phyloP scores from a whole-genome alignment of 805 yeast genomes.

The Isabelozyma gotoi region DNA sequence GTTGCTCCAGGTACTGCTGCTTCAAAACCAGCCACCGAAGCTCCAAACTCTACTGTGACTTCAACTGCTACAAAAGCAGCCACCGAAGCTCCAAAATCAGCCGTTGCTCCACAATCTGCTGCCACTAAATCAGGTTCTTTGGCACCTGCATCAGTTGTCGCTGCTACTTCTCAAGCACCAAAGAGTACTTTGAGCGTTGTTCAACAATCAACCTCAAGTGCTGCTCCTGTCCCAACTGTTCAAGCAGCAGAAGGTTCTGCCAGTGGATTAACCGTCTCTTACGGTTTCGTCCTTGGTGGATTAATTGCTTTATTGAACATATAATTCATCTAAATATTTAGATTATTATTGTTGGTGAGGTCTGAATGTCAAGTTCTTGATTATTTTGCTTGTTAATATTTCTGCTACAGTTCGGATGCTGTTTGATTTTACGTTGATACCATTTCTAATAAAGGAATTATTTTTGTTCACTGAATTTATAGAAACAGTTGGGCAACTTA shows the following conservation, averaged over 20 bases:
- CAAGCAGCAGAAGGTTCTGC: constrained; percentile 3
- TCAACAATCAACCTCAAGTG: background rate
- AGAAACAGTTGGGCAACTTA: too few relatives aligned
- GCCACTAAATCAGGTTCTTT: background rate
- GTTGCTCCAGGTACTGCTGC: constrained; percentile 6
- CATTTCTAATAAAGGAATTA: too few relatives aligned
- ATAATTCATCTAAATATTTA: background rate
- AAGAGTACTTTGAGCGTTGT: background rate
- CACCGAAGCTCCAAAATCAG: constrained; percentile 2
- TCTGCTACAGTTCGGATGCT: background rate
- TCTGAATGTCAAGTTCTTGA: background rate
- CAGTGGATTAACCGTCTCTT: constrained; percentile 1
- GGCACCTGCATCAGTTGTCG: background rate
- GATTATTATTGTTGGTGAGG: background rate
- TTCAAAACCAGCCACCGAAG: too few relatives aligned
- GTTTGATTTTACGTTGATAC: background rate
- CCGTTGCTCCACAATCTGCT: constrained; percentile 5
- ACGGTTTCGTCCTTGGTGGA: constrained; percentile 5
- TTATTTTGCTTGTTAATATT: too few relatives aligned
- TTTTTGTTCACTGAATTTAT: too few relatives aligned
- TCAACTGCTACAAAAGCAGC: constrained; percentile 4
- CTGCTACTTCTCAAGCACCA: constrained; percentile 2
- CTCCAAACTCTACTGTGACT: constrained; percentile 1
- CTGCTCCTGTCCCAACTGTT: constrained; percentile 2
- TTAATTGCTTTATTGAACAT: constrained; percentile 4